Conservation (phyloP, 1,284 basidiomycete species). For the Cryptococcus depauperatus region DNA sequence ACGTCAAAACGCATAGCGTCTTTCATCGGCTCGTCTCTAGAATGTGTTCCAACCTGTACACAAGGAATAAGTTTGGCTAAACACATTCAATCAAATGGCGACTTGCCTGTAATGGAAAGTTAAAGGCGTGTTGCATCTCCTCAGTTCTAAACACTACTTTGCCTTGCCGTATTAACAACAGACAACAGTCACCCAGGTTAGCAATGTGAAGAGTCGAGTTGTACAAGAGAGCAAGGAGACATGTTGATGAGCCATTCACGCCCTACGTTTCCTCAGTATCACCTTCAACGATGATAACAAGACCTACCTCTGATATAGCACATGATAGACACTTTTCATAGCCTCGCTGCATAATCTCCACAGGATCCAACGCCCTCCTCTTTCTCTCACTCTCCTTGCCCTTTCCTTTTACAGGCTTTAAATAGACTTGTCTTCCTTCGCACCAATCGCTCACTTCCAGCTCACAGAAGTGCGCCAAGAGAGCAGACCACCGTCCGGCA, state of each 20-base stretch:
- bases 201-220: slow-evolving; percentile 78
- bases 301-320: slow-evolving; percentile 44
- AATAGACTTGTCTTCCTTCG: slow-evolving; percentile 33
- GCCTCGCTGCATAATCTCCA: slow-evolving; percentile 53
- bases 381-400: slow-evolving; percentile 8
- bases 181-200: slow-evolving; percentile 86
- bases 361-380: slow-evolving; percentile 46
- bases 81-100: neutral
- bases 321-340: slow-evolving; percentile 51
- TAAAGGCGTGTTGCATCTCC: slow-evolving; percentile 95
- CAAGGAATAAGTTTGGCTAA: neutral
- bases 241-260: slow-evolving; percentile 52
- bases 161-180: slow-evolving; percentile 70
- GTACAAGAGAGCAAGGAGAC: slow-evolving; percentile 51
- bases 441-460: slow-evolving; percentile 37
- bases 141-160: slow-evolving; percentile 76
- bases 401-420: slow-evolving; percentile 6
- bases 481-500: slow-evolving; percentile 37
- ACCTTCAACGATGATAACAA: too few species aligned
- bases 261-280: too few species aligned
- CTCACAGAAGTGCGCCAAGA: slow-evolving; percentile 44
- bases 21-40: slow-evolving; percentile 57
- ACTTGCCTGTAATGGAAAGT: slow-evolving; percentile 59
- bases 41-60: slow-evolving; percentile 67
- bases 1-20: slow-evolving; percentile 67